Base-by-base conservation (phyloP, 164 flowering plant species). In the Chimonanthus salicifolius region DNA sequence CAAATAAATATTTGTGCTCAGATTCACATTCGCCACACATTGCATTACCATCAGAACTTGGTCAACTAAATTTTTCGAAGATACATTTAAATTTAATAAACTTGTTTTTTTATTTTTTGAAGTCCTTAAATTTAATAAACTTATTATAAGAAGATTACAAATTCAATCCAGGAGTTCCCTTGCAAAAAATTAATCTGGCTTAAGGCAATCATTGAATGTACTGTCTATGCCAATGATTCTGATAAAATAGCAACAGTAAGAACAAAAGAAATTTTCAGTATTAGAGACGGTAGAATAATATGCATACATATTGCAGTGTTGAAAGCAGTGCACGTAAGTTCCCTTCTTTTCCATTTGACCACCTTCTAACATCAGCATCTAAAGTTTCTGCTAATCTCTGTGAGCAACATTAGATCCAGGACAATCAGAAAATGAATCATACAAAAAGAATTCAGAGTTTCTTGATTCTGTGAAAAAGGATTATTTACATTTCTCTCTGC, bases 341-440 rank as follows among this genome's bases (percentile, higher is more conserved):
- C 50, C 98, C 90, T 48, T 87, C 86, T 83, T 92, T 94, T 75
- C 99, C 99, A 71, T 80, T 88, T 46, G 98, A 86, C 99, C 99
- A 94, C 77, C 98, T 86, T 76, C 83, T 92, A 75, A 94, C 86
- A 64, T 92, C 97, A 64, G 90, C 90, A 83, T 92, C 98, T 76
- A 94, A 83, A 79, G 87, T 70, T 80, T 92, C 95, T 15, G 97
- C 92, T 21, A 92, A 74, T 78, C 92, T 89, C 98, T 92, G 95
- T 76, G 81, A 64, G 71, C 66, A 75, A 72, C 72, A 73, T 63
- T 6, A 65, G 51, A 75, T 44, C 10, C 10, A 44, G 69, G 21
- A 45, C 62, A 9, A n/a, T 49, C 18, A n/a, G 48, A 66, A 66
- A 13, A 66, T 9, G 16, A 33, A 44, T 44, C 6, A 66, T 13